phyloP scores from a whole-genome alignment of 106 monocot species.

The Xerophyta viscosa region DNA sequence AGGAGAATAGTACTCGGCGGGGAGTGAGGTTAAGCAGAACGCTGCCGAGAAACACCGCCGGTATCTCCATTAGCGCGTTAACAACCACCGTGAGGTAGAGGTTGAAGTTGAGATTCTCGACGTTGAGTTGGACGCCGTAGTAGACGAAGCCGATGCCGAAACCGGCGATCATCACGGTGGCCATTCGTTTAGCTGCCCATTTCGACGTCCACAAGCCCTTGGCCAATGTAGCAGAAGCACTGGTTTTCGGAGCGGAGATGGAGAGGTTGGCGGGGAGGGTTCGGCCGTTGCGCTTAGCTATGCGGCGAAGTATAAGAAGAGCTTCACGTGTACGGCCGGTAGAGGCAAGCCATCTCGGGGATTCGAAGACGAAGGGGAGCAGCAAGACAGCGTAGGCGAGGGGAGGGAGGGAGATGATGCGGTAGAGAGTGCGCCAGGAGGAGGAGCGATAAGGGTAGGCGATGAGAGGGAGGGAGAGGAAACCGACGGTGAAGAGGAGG shows the following conservation, averaged over 20 bases:
- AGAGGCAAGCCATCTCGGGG: constrained; percentile 63
- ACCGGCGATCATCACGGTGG: constrained; percentile 37
- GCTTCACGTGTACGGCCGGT: constrained; percentile 50
- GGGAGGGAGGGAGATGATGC: constrained; percentile 39
- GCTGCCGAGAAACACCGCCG: constrained; percentile 61
- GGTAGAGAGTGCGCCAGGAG: constrained; percentile 62
- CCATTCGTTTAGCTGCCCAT: constrained; percentile 51
- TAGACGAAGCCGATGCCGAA: constrained; percentile 73
- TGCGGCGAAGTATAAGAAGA: constrained; percentile 27
- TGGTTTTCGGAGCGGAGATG: constrained; percentile 8
- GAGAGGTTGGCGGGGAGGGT: constrained; percentile 23
- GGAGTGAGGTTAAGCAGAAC: constrained; percentile 38
- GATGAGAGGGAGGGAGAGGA: constrained; percentile 59
- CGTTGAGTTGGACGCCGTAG: constrained; percentile 84
- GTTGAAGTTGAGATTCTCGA: constrained; percentile 72
- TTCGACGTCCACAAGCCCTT: constrained; percentile 40
- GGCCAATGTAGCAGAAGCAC: background rate
- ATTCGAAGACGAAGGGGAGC: constrained; percentile 55
- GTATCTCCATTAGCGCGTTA: constrained; percentile 73
- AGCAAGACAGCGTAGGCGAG: constrained; percentile 43
- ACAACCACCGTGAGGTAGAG: constrained; percentile 65
- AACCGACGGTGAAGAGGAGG: constrained; percentile 82
- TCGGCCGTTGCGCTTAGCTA: constrained; percentile 50
- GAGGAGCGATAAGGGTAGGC: constrained; percentile 37
- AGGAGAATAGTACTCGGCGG: constrained; percentile 45